Evolutionary conservation across 768 basidiomycete genomes (phyloP), one percentile per base, ranked within the genome.

Genomic region (Tylopilus sp.): DNA sequence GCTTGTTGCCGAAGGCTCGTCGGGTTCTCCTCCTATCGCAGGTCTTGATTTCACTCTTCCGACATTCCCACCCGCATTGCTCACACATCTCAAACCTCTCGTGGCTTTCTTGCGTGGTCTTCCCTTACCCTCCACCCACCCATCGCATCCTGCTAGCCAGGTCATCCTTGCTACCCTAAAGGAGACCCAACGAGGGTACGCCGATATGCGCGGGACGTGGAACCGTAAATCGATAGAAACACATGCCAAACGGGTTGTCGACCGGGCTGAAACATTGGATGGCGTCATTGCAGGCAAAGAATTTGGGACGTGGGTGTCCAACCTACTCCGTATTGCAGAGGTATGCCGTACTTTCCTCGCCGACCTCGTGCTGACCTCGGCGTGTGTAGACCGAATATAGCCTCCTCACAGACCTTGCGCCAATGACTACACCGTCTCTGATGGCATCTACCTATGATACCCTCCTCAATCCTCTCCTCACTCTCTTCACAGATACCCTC

Each of bases 141-240:
- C 90, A 2, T 88, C 89, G 0, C 89, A 92, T 62, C 88, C 87
- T 0, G 87, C 87, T 7, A 80, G 88, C 0, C 75, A 74, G 5
- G 72, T 73, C 3, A 91, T 91, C 40, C 70, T 82, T 20, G 61
- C 76, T 3, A 83, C 86, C 2, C 66, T 93, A 8, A 81, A 76
- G 60, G 90, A 92, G 18, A 88, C 88, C 6, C 88, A 90, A 67
- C 76, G 77, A 49, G 90, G 90, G 1, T 91, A 88, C 55, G 90
- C 88, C 0, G 89, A 91, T 57, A 92, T 92, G 88, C 79, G 91
- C 23, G 88, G 89, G 11, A 76, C 73, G 12, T 92, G 91, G 91
- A 77, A 75, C 38, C 78, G 78, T 54, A 89, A 85, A 60, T 86
- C 88, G 47, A 66, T 91, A 20, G 91, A 92, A 60, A 74, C 74